Conservation (phyloP, 2,329 filamentous ascomycete species). For the Sclerotinia sclerotiorum region DNA sequence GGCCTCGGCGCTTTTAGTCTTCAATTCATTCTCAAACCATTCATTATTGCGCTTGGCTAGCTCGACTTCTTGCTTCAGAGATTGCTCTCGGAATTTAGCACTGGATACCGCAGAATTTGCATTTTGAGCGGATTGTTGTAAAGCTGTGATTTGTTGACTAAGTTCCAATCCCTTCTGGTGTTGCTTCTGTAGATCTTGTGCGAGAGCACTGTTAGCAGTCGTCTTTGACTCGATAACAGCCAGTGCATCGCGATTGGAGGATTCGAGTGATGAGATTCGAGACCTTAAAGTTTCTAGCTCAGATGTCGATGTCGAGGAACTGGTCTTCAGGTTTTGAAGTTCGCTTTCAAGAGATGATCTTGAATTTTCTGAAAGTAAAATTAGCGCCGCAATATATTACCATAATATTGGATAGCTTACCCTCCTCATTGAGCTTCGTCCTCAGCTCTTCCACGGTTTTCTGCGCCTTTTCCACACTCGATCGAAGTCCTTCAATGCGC, state of each 20-base stretch:
- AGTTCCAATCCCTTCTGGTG: conserved; percentile 86
- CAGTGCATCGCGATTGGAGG: conserved; percentile 87
- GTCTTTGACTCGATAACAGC: conserved; percentile 88
- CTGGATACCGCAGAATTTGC: conserved; percentile 77
- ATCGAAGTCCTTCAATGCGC: conserved; percentile 78
- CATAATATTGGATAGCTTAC: conserved; percentile 48
- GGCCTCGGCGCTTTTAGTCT: conserved; percentile 83
- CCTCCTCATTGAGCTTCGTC: conserved; percentile 78
- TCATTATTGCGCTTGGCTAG: conserved; percentile 86
- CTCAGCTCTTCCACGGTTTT: conserved; percentile 81
- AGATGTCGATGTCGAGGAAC: conserved; percentile 69
- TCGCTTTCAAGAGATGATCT: conserved; percentile 78
- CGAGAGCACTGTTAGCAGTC: conserved; percentile 78
- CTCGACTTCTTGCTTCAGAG: conserved; percentile 85
- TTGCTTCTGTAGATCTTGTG: conserved; percentile 81
- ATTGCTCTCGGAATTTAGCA: conserved; percentile 87
- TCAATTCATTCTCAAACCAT: conserved; percentile 88
- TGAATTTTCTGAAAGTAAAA: conserved; percentile 62
- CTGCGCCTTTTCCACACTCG: conserved; percentile 76
- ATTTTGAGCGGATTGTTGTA: conserved; percentile 82
- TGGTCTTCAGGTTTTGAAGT: conserved; percentile 73
- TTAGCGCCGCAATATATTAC: conserved; percentile 19
- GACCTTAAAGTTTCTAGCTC: conserved; percentile 75
- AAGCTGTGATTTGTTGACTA: conserved; percentile 73
- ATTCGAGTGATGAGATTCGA: conserved; percentile 82